Percentiles rank a stretch among this genome's conserved stretches.
phyloP scores from a whole-genome alignment of 2,329 filamentous ascomycete genomes.

The Boeremia lycopersici region DNA sequence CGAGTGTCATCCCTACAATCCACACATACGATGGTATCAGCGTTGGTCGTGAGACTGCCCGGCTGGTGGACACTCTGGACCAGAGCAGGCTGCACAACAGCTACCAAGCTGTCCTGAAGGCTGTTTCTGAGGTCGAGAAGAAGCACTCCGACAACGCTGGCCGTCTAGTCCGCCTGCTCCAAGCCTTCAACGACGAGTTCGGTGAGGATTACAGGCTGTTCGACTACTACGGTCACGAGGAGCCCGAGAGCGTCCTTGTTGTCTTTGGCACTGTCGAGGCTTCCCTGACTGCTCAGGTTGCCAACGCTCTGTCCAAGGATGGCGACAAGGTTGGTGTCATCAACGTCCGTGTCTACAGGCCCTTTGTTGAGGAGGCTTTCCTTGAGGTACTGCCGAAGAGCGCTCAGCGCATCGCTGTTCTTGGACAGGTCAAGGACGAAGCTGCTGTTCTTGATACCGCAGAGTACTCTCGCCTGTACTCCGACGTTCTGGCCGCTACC shows the following conservation, averaged over 20 bases:
- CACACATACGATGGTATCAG: conserved; percentile 89
- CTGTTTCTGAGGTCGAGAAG: conserved; percentile 67
- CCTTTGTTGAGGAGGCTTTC: conserved; percentile 95
- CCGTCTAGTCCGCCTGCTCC: conserved; percentile 72
- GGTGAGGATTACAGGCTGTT: conserved; percentile 93
- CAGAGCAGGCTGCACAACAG: conserved; percentile 70
- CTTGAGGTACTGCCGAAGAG: conserved; percentile 78
- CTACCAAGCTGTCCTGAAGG: conserved; percentile 70
- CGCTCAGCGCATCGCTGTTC: conserved; percentile 76
- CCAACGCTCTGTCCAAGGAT: conserved; percentile 71
- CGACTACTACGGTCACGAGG: conserved; percentile 86
- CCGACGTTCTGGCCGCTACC: conserved; percentile 86
- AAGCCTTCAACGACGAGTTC: conserved; percentile 84
- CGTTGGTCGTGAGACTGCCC: conserved; percentile 79
- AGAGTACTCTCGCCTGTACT: conserved; percentile 83
- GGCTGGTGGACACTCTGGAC: conserved; percentile 81
- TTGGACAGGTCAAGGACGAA: conserved; percentile 84
- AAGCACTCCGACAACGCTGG: conserved; percentile 73
- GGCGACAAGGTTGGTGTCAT: conserved; percentile 84
- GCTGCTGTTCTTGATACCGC: conserved; percentile 75
- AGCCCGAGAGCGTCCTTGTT: conserved; percentile 82
- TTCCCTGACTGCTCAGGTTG: conserved; percentile 82
- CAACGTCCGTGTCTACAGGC: conserved; percentile 91
- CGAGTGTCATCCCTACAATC: conserved; percentile 78
- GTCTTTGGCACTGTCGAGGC: conserved; percentile 92